Evolutionary conservation across 2,329 filamentous ascomycete species (phyloP).

Genomic region (Calonectria pauciramosa): DNA sequence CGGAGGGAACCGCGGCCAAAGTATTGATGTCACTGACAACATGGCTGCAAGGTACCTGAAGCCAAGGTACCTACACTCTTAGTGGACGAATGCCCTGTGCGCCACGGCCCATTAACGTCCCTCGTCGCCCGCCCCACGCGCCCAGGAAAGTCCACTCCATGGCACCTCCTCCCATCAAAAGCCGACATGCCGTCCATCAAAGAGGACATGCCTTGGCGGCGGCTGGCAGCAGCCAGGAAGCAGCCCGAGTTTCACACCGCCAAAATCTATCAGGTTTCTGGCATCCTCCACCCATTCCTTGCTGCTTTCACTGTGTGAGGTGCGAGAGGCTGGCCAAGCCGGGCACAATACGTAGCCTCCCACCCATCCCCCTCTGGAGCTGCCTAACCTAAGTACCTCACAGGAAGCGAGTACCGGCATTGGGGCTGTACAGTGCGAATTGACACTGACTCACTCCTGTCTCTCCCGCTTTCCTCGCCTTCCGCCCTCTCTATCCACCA

Average conservation of each 20-base stretch:
- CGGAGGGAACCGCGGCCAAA: background rate
- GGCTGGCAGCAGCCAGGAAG: slow-evolving; percentile 35
- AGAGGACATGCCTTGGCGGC: slow-evolving; percentile 34
- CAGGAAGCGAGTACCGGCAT: background rate
- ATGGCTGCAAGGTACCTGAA: background rate
- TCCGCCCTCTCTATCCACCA: background rate
- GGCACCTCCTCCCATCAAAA: slow-evolving; percentile 1
- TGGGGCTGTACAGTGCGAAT: background rate
- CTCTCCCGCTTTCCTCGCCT: slow-evolving; percentile 14
- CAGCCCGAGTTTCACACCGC: slow-evolving; percentile 44
- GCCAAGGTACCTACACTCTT: slow-evolving; percentile 8
- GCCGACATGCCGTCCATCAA: slow-evolving; percentile 1
- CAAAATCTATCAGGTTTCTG: slow-evolving; percentile 36
- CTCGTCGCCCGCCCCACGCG: slow-evolving; percentile 20
- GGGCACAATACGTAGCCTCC: background rate
- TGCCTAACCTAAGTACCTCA: background rate
- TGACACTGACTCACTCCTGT: background rate
- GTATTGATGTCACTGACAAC: background rate
- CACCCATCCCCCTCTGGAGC: background rate
- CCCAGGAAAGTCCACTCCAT: background rate
- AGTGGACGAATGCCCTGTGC: background rate
- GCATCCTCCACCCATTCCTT: background rate
- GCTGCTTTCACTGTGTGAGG: background rate
- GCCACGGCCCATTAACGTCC: background rate
- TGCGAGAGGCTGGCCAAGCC: background rate